Conservation (phyloP, 495 filamentous ascomycete species). For the Penicillium flavigenum region DNA sequence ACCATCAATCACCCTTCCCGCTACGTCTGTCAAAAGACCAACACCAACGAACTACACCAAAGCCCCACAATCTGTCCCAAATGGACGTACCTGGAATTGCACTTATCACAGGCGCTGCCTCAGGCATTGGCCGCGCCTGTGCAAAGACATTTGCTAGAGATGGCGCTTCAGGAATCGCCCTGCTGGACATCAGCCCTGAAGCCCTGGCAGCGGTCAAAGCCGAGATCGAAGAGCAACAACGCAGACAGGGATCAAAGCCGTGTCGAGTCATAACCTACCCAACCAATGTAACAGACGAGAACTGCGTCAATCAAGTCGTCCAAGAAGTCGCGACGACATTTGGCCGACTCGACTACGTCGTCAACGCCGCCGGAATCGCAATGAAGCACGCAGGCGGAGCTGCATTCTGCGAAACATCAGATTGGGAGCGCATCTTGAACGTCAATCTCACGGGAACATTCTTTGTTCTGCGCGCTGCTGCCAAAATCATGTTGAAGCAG, state of each 20-base stretch:
- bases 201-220: constrained; percentile 18
- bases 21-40: not conserved
- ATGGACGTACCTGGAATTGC: constrained; percentile 28
- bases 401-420: constrained; percentile 29
- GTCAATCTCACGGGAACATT: constrained; percentile 46
- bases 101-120: constrained; percentile 27
- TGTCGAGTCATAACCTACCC: constrained; percentile 20
- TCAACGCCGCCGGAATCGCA: constrained; percentile 43
- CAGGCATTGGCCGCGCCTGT: constrained; percentile 26
- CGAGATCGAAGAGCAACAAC: constrained; percentile 17
- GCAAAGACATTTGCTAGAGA: constrained; percentile 22
- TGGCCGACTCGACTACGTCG: constrained; percentile 45
- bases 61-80: not conserved
- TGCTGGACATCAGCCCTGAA: constrained; percentile 21
- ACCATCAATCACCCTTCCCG: too few species aligned
- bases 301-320: constrained; percentile 32
- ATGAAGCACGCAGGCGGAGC: constrained; percentile 35
- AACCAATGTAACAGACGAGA: constrained; percentile 35
- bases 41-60: not conserved
- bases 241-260: not conserved
- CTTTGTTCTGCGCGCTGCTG: constrained; percentile 40
- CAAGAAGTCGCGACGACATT: constrained; percentile 28
- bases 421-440: constrained; percentile 42
- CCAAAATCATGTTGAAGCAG: constrained; percentile 43
- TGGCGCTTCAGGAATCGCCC: constrained; percentile 21